Evolutionary conservation across 1,284 basidiomycete genomes (phyloP).

Genomic region (Apiotrichum sp.): DNA sequence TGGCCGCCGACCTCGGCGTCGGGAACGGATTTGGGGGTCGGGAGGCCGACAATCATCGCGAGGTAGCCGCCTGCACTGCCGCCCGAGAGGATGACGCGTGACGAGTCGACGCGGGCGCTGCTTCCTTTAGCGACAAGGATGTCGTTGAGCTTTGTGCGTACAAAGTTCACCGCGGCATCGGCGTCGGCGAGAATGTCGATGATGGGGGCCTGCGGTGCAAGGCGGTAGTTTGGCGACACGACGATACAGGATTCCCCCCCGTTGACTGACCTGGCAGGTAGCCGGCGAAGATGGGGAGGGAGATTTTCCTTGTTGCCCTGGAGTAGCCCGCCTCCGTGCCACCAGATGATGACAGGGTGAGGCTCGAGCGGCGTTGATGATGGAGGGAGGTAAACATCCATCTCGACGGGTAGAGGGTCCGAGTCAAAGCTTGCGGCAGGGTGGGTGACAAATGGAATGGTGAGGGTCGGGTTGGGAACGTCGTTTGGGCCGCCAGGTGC

Average conservation of each 20-base stretch:
- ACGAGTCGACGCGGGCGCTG: conserved; percentile 25
- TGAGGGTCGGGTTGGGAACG: conserved; percentile 29
- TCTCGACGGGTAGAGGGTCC: conserved; percentile 34
- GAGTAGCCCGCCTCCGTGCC: conserved; percentile 42
- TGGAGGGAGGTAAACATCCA: conserved; percentile 41
- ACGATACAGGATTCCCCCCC: conserved; percentile 26
- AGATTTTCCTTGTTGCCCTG: conserved; percentile 47
- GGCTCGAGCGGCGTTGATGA: conserved; percentile 7
- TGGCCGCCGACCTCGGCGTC: conserved; percentile 40
- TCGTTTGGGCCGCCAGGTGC: conserved; percentile 13
- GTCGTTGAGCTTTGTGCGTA: conserved; percentile 32
- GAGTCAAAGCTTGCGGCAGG: conserved; percentile 43
- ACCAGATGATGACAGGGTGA: conserved; percentile 41
- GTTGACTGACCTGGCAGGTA: conserved; percentile 18
- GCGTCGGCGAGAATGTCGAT: conserved; percentile 41
- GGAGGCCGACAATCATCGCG: conserved; percentile 38
- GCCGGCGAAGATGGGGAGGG: conserved; percentile 39
- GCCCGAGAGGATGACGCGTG: conserved; percentile 37
- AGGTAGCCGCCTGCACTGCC: conserved; percentile 43
- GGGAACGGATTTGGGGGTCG: conserved; percentile 18
- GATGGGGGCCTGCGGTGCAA: conserved; percentile 40
- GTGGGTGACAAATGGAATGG: conserved; percentile 29
- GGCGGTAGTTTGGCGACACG: conserved; percentile 41
- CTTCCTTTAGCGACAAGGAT: conserved; percentile 25
- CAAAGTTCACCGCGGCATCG: conserved; percentile 26